Evolutionary conservation across 352 stramenopile genomes (phyloP).

Genomic region (Pythium utonaiense): DNA sequence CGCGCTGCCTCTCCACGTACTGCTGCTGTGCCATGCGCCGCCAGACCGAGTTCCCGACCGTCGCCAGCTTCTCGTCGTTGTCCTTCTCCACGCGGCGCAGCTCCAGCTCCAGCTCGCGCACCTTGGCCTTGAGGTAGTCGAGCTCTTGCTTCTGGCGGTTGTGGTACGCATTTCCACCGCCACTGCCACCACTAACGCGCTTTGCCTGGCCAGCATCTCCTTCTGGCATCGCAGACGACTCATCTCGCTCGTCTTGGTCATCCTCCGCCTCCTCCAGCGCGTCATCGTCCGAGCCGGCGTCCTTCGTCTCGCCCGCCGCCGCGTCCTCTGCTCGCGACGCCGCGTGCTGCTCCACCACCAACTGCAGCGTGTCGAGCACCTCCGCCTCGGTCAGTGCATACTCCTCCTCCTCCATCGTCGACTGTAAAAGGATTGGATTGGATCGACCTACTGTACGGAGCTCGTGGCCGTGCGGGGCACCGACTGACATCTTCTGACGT

Average conservation of each 20-base stretch:
- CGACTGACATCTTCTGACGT: background rate
- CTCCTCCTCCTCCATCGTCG: constrained; percentile 16
- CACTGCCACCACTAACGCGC: background rate
- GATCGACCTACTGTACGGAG: background rate
- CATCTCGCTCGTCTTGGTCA: background rate
- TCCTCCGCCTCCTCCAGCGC: background rate
- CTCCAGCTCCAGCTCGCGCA: constrained; percentile 30
- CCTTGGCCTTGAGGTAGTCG: constrained; percentile 33
- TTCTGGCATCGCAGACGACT: background rate
- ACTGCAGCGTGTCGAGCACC: constrained; percentile 24
- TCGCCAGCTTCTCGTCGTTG: constrained; percentile 18
- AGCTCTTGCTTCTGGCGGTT: constrained; percentile 39
- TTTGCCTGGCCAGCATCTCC: background rate
- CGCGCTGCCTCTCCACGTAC: constrained; percentile 29
- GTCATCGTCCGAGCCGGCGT: background rate
- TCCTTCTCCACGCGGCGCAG: constrained; percentile 25
- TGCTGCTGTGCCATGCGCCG: constrained; percentile 40
- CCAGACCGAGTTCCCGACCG: constrained; percentile 28
- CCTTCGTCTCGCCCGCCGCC: background rate
- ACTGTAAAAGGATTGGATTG: background rate
- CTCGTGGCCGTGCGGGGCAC: background rate
- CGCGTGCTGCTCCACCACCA: constrained; percentile 18
- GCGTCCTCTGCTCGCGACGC: background rate
- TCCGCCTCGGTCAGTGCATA: constrained; percentile 22
- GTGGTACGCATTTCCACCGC: constrained; percentile 24